Conservation (phyloP, 441 rosid species). For the Euphorbia schlechtendalii region DNA sequence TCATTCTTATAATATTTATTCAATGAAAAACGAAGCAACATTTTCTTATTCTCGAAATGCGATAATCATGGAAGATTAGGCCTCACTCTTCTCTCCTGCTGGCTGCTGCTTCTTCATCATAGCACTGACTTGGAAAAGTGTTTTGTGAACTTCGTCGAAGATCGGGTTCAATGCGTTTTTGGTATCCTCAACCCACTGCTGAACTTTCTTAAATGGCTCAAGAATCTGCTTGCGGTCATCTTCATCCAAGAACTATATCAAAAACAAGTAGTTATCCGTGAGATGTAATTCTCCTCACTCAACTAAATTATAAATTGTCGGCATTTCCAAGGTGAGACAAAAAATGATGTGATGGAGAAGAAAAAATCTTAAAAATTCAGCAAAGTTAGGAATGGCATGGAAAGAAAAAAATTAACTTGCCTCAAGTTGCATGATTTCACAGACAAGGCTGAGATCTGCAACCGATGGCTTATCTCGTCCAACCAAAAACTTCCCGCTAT, state of each 20-base stretch:
- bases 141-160: slow-evolving; percentile 62
- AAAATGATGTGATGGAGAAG: neutral
- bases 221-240: slow-evolving; percentile 41
- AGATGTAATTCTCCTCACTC: neutral
- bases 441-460: slow-evolving; percentile 81
- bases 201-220: slow-evolving; percentile 60
- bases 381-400: neutral
- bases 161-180: slow-evolving; percentile 53
- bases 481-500: slow-evolving; percentile 52
- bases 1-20: neutral
- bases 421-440: slow-evolving; percentile 86
- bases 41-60: slow-evolving; percentile 5
- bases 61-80: slow-evolving; percentile 19
- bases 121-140: slow-evolving; percentile 32
- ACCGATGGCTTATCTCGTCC: slow-evolving; percentile 68
- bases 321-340: too few species aligned
- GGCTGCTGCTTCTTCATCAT: slow-evolving; percentile 27
- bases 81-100: slow-evolving; percentile 19
- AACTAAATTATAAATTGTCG: neutral
- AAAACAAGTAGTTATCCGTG: neutral
- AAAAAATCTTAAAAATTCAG: neutral
- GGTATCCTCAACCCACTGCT: slow-evolving; percentile 64
- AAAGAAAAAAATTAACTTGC: slow-evolving; percentile 24
- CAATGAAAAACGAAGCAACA: neutral
- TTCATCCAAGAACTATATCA: slow-evolving; percentile 57